These are phyloP conservation scores for Trichophyton verrucosum DNA, from an alignment of 2,329 filamentous ascomycete species.

Conservation along the genomic window DNA sequence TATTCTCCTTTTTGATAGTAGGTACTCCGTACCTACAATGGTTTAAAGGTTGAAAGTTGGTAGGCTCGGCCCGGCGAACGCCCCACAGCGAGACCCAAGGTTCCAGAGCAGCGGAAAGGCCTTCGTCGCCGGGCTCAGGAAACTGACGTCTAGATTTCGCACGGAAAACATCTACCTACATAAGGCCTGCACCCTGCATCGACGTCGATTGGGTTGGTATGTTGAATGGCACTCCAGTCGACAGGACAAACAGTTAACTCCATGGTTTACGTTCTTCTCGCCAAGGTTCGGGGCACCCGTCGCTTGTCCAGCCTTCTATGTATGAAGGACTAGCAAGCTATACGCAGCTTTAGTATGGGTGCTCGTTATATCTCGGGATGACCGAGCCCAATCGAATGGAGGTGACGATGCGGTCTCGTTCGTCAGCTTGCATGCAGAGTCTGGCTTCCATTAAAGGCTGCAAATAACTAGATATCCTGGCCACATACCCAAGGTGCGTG, in stretches of 20 bases:
- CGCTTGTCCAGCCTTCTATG: background rate
- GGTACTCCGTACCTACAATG: no score
- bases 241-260: background rate
- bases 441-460: background rate
- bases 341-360: background rate
- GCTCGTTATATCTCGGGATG: background rate
- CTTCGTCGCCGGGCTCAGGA: background rate
- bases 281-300: background rate
- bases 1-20: no score
- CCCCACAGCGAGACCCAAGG: background rate
- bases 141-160: background rate
- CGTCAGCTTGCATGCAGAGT: background rate
- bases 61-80: background rate
- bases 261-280: background rate
- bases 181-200: background rate
- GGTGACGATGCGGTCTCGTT: background rate
- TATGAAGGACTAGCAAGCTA: background rate
- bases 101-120: background rate
- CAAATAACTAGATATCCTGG: background rate
- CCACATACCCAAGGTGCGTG: background rate
- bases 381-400: background rate
- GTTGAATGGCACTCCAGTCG: background rate
- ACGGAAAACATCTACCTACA: background rate
- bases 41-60: background rate
- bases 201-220: background rate